Base-by-base conservation (phyloP, 2,329 filamentous ascomycete genomes). In the Tolypocladium ophioglossoides region DNA sequence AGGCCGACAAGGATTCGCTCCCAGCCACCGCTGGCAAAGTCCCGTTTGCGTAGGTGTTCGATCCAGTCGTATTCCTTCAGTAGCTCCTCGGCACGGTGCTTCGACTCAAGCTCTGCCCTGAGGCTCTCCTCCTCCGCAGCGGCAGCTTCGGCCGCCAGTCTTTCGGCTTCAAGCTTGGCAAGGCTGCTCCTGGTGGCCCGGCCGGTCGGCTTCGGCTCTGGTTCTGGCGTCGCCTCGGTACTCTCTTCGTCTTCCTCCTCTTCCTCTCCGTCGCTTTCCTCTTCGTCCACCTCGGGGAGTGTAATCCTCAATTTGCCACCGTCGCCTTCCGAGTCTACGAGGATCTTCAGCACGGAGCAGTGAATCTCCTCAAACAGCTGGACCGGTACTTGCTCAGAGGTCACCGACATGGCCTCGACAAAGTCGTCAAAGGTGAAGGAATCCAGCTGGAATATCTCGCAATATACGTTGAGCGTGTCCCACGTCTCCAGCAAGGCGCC, bases 371-470 rank as follows among this genome's bases (percentile, higher is more conserved):
- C 85, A 61, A 96, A 85, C 0, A 99, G 75, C 66, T 96, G 87
- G 52, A 94, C 94, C 9, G 86, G 85, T 1, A 83, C 74, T 24
- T 89, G 83, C 37, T 85, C 80, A 0, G 84, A 90, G 0, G 87
- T 80, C 55, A 91, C 86, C 50, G 85, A 80, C 77, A 99, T 84
- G 0, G 91, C 87, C 66, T 97, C 87, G 5, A 96, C 78, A 63
- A 91, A 97, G 68, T 99, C 94, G 67, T 99, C 94, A 64, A 97
- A 95, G 0, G 92, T 97, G 66, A 99, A 99, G 0, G 92, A 97
- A 69, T 99, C 94, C 30, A 99, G 78, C 64, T 89, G 83, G 66
- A 95, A 95, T 20, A 96, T 86, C 64, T 96, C 90, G 65, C 91
- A 95, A 66, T 96, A 96, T n/a, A 99, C 92, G 64, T 96, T 99